A percentile compares a stretch with the other conserved stretches of the same genome.
Conservation (phyloP, 805 yeast species). For the Nakazawaea peltata region DNA sequence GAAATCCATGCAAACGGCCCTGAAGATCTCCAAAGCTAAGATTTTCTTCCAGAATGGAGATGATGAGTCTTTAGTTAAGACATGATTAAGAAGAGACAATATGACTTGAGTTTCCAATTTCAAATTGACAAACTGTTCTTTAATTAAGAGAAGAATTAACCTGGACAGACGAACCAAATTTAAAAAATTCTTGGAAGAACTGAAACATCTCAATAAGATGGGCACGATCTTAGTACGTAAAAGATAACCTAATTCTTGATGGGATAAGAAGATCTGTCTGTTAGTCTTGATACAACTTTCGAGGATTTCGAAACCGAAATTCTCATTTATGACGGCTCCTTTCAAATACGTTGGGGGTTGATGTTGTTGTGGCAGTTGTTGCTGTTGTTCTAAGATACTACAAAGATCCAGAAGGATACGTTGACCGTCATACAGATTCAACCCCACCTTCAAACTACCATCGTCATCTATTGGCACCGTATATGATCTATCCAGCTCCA, state of each 20-base stretch:
- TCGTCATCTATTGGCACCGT: conserved; percentile 38
- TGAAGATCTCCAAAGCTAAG: conserved; percentile 66
- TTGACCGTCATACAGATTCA: conserved; percentile 61
- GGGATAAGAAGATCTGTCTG: conserved; percentile 41
- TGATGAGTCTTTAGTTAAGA: conserved; percentile 48
- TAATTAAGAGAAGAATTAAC: conserved; percentile 52
- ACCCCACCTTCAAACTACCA: conserved; percentile 32
- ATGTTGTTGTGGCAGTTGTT: no score
- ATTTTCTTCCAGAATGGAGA: conserved; percentile 66
- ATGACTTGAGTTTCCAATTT: conserved; percentile 79
- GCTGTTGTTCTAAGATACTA: conserved; percentile 49
- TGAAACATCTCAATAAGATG: conserved; percentile 56
- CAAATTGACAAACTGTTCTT: conserved; percentile 52
- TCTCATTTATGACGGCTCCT: conserved; percentile 44
- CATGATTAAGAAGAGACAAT: conserved; percentile 64
- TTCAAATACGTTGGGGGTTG: conserved; percentile 48
- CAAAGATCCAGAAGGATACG: conserved; percentile 69
- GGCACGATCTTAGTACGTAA: conserved; percentile 70
- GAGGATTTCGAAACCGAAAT: conserved; percentile 72
- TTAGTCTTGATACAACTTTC: conserved; percentile 74
- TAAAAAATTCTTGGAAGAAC: conserved; percentile 53
- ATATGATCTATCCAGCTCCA: conserved; percentile 15
- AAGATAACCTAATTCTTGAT: conserved; percentile 57
- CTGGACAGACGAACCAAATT: conserved; percentile 70
- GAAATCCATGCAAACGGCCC: conserved; percentile 50